These are phyloP conservation scores for Eudorina sp. DNA, from an alignment of 139 green algal genomes.

Conservation along the genomic window DNA sequence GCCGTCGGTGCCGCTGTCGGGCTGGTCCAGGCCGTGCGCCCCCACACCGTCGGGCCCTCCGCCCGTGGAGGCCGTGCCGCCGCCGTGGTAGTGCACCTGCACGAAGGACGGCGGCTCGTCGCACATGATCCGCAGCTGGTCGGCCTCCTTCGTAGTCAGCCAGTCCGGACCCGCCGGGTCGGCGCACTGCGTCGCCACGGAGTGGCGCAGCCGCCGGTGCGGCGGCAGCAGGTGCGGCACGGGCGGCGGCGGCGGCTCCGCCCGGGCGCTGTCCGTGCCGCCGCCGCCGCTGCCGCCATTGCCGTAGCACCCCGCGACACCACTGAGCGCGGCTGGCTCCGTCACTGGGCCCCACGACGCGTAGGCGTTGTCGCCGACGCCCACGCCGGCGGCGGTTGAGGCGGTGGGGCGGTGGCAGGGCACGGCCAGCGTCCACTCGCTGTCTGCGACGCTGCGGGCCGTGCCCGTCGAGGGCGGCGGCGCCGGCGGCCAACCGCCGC, in stretches of 20 bases:
- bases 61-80: background rate
- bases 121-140: constrained; percentile 43
- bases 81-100: background rate
- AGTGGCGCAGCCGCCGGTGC: constrained; percentile 29
- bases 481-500: constrained; percentile 13
- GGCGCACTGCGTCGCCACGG: constrained; percentile 25
- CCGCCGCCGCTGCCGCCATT: background rate
- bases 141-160: constrained; percentile 31
- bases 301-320: background rate
- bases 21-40: no score
- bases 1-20: no score
- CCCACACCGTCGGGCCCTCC: no score
- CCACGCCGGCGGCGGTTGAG: background rate
- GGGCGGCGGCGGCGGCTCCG: background rate
- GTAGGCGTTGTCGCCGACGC: no score
- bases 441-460: constrained; percentile 28
- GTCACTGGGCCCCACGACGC: no score
- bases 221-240: background rate
- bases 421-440: constrained; percentile 15
- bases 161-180: constrained; percentile 42
- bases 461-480: constrained; percentile 30
- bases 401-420: background rate
- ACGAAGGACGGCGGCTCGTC: constrained; percentile 31
- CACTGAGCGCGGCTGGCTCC: no score
- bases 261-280: background rate